Evolutionary conservation across 176 grass and related monocot species (phyloP), one percentile per base, ranked within the genome.

Genomic region (Guadua angustifolia): DNA sequence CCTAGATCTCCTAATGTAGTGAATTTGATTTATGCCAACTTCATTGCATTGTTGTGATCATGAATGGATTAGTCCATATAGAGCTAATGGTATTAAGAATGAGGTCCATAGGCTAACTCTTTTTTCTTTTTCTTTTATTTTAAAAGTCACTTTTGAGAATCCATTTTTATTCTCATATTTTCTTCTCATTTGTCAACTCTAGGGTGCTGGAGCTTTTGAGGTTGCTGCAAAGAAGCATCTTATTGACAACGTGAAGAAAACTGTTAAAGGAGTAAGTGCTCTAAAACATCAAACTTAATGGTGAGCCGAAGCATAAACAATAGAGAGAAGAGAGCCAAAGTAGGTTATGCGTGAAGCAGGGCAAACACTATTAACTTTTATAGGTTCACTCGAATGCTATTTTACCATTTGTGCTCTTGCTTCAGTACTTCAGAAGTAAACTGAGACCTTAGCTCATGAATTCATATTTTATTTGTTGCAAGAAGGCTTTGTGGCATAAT

Each of bases 141-240:
- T 5, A 5, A 14, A n/a, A 24, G 6, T 11, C 64, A 26, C 0
- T 36, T 80, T 7, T 24, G 15, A 52, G 15, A 17, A 52, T 56
- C 7, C 47, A 6, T 81, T 1, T 66, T 55, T 43, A 43, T 43
- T 72, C 21, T 53, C 44, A 44, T 61, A 21, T 35, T 35, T 35
- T 12, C 19, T 21, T 63, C 11, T 63, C 0, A 44, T 78, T 35
- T 81, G n/a, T 15, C 9, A 84, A 83, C 18, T 85, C 25, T 65
- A 98, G 96, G 96, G 96, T 17, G 93, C 93, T 56, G 93, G 96
- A 44, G 93, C 96, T 61, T 98, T 98, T 87, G 96, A 98, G 89
- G 86, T 98, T 88, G 93, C 96, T 52, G 96, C 93, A 21, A 98
- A 88, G 87, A 94, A 98, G 83, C 82, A 98, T 88, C 89, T 98